phyloP scores from a whole-genome alignment of 176 grass and related monocot species.

The Triticum urartu region DNA sequence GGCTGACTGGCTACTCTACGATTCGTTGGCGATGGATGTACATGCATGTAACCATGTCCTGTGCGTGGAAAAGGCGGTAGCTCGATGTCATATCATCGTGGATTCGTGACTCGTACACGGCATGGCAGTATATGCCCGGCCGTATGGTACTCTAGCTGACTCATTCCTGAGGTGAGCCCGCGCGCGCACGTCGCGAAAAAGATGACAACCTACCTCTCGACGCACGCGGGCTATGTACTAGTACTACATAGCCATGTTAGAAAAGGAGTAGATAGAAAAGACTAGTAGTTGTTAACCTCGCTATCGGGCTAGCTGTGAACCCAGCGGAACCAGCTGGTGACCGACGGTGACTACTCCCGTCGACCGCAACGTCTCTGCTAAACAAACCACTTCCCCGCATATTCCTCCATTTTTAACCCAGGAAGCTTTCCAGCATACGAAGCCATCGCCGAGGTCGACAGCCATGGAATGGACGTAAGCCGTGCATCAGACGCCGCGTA shows the following conservation, averaged over 20 bases:
- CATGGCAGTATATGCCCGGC: not conserved
- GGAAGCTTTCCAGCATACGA: not conserved
- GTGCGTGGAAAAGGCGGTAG: too few species aligned
- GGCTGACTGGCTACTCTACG: not conserved
- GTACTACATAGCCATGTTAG: too few species aligned
- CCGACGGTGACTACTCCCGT: not conserved
- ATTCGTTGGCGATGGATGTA: not conserved
- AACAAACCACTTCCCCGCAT: not conserved
- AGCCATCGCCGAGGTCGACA: not conserved
- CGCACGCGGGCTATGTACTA: too few species aligned
- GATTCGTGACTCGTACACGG: not conserved
- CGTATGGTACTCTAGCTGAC: not conserved
- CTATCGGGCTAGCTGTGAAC: not conserved
- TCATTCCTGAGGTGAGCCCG: not conserved
- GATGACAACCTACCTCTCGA: not conserved
- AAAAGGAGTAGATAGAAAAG: not conserved
- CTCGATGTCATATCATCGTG: too few species aligned
- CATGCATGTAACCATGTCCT: not conserved
- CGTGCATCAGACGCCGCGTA: not conserved
- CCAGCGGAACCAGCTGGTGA: not conserved
- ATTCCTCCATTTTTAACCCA: not conserved
- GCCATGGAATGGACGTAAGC: not conserved
- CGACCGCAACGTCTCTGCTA: constrained; percentile 5
- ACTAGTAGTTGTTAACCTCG: not conserved
- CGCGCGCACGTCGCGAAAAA: not conserved